A percentile compares a stretch with the other conserved stretches of the same genome.
Evolutionary conservation across 306 rosid genomes (phyloP).

Genomic region (Ormosia semicastrata): DNA sequence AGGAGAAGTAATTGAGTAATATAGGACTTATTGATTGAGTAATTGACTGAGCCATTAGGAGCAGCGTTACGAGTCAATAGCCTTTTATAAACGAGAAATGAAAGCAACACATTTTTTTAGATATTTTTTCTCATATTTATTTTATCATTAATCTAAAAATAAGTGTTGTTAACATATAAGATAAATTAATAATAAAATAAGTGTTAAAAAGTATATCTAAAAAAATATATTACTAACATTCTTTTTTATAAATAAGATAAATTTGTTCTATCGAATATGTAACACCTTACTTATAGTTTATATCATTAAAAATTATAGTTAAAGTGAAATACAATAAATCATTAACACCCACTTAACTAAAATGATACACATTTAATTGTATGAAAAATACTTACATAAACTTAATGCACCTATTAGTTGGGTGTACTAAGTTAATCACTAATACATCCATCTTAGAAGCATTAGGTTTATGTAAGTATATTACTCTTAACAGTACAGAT

Average conservation of each 20-base stretch:
- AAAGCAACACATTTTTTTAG: too few species aligned
- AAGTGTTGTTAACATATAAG: too few species aligned
- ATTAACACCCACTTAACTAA: background rate
- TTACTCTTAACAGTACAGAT: background rate
- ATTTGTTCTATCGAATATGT: background rate
- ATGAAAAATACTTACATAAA: too few species aligned
- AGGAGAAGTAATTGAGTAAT: background rate
- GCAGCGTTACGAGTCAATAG: background rate
- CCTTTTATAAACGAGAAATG: background rate
- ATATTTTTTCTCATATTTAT: too few species aligned
- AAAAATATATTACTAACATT: too few species aligned
- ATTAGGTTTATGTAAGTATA: too few species aligned
- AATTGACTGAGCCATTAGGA: background rate
- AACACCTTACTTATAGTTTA: background rate
- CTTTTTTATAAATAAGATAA: too few species aligned
- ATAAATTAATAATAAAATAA: too few species aligned
- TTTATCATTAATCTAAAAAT: too few species aligned
- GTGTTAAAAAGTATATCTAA: too few species aligned
- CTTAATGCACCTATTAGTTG: background rate
- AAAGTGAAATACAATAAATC: background rate
- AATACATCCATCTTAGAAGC: too few species aligned
- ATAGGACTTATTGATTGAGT: background rate
- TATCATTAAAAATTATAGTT: background rate
- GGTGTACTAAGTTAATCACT: background rate
- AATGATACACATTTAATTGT: background rate